Percentiles rank a stretch among this genome's conserved stretches.
Conservation (phyloP, 306 rosid genomes). For the Spatholobus suberectus region DNA sequence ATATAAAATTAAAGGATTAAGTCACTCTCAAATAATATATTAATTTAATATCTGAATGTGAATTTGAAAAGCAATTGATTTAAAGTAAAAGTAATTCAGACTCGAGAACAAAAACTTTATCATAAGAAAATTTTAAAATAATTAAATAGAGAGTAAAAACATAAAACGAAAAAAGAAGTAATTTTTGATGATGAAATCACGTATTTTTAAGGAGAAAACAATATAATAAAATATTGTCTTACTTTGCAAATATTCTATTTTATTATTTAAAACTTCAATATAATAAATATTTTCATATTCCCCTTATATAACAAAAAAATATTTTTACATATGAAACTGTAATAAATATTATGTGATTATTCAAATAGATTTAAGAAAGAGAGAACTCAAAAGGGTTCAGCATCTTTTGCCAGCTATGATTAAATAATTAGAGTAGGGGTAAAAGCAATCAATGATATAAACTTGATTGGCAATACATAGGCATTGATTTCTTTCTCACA, state of each 20-base stretch:
- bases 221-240: too few species aligned
- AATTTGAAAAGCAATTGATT: background rate
- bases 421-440: background rate
- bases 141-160: background rate
- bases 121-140: background rate
- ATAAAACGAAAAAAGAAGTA: background rate
- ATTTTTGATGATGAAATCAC: too few species aligned
- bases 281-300: too few species aligned
- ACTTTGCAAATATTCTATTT: too few species aligned
- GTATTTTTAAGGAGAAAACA: too few species aligned
- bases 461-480: constrained; percentile 2
- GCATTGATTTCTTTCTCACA: background rate
- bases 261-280: too few species aligned
- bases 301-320: too few species aligned
- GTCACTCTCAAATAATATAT: background rate
- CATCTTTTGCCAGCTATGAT: background rate
- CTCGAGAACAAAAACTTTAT: background rate
- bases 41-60: background rate
- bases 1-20: background rate
- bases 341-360: too few species aligned
- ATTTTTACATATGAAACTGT: too few species aligned
- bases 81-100: background rate
- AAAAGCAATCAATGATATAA: background rate
- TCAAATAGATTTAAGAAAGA: background rate
- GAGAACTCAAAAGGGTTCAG: background rate